Evolutionary conservation across 2,329 filamentous ascomycete genomes (phyloP), one percentile per base, ranked within the genome.

Genomic region (Cytospora piceae): DNA sequence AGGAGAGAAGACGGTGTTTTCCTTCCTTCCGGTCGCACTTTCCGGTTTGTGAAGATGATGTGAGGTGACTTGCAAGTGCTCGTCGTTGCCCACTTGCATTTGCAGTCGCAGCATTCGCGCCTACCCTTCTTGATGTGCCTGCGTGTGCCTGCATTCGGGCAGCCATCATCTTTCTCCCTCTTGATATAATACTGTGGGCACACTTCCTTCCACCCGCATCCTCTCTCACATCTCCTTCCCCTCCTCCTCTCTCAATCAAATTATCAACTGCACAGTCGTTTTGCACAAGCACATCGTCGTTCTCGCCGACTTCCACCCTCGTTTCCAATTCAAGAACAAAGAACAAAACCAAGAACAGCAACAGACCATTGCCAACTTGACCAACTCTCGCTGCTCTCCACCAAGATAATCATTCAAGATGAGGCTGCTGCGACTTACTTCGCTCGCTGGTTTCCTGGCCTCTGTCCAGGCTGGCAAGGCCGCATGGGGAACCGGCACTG

Each of bases 401-500:
- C 27, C 52, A 46, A 49, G 15, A 58, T 4, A 15, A 37, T 52
- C 54, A 29, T 51, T 57, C 65, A 71, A 64, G 51, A 73, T 73
- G 72, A 67, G 65, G 65, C 59, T 68, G 49, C 55, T 64, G 54
- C 64, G 67, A 31, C 24, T 65, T 37, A 58, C 42, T 42, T 59
- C 65, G 22, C 57, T 68, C 32, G 67, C 61, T 29, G 65, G 65
- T 55, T 51, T 68, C n/a, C 34, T 65, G 29, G 61, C 58, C 65
- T 39, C 56, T 54, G 61, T 51, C 46, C 61, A 67, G 61, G 67
- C 67, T 55, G 63, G 63, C 51, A 58, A 63, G 53, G 34, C 72
- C 39, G 74, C 74, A 61, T 71, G 69, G 69, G 71, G 63, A 42
- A 60, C 63, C 29, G 66, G 66, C 29, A 63, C 59, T 60, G 63